These are phyloP conservation scores for Trichoderma guizhouense DNA, from an alignment of 2,329 filamentous ascomycete species.

Conservation along the genomic window DNA sequence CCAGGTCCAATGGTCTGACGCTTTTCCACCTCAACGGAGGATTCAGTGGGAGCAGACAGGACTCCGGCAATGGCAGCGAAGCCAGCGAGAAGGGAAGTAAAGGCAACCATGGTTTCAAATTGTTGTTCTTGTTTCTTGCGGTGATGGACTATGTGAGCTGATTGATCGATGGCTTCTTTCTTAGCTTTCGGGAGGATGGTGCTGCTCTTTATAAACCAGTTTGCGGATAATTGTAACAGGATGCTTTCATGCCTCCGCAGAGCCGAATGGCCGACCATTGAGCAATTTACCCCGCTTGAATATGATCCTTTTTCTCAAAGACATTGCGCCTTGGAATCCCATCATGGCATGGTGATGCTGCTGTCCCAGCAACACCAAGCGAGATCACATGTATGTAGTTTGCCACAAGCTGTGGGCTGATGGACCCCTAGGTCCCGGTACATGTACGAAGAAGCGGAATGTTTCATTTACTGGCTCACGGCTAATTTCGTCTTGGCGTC, in stretches of 20 bases:
- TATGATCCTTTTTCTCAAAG: neutral
- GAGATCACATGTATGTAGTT: neutral
- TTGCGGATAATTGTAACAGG: neutral
- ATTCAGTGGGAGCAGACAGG: conserved; percentile 4
- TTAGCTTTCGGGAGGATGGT: neutral
- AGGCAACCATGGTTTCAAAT: conserved; percentile 1
- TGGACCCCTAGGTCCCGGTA: neutral
- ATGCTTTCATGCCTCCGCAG: neutral
- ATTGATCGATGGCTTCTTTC: neutral
- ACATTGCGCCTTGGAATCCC: neutral
- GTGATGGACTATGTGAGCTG: neutral
- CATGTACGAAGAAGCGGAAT: neutral
- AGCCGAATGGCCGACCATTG: neutral
- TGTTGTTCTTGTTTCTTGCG: neutral
- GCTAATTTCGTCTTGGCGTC: conserved; percentile 13
- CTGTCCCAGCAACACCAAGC: neutral
- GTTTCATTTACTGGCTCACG: neutral
- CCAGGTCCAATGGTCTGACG: conserved; percentile 1
- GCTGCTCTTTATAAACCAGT: neutral
- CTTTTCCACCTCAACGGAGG: neutral
- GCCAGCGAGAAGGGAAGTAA: conserved; percentile 5
- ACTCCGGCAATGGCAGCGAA: neutral
- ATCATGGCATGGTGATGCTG: neutral
- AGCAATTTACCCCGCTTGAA: neutral
- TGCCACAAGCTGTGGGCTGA: neutral